Evolutionary conservation across 768 basidiomycete species (phyloP), one percentile per base, ranked within the genome.

Genomic region (Lentinula sp.): DNA sequence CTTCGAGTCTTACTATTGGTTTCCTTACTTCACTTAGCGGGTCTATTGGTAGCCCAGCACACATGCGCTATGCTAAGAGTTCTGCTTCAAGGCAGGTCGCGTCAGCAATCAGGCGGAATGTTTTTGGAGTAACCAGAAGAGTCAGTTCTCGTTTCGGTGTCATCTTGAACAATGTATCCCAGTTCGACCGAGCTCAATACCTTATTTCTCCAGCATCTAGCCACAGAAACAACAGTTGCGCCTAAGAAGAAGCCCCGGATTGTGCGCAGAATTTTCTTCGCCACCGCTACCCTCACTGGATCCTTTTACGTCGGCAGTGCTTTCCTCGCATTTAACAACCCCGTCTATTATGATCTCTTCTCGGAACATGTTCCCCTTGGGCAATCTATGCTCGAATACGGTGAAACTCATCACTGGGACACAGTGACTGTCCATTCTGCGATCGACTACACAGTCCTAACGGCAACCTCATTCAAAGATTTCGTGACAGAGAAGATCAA

Each of bases 341-440:
- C 87, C 65, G 71, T 77, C 2, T 97, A 95, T 77, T 86, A 90
- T 69, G 89, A 95, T 65, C 80, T 96, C 70, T 97, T 97, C 78
- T 80, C 85, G 60, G 84, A 87, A 66, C 78, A 83, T 46, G 85
- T 95, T 58, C 95, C 95, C 2, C 79, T 91, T 42, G 94, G 87
- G 32, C 82, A 88, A 63, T 69, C 82, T 16, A 78, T 95, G 72
- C 78, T 95, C 43, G 88, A 95, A 61, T 93, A 85, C 68, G 90
- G 89, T 9, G 93, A 97, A 68, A 78, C 81, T 32, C 77, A 85
- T 60, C 81, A 85, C 13, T 95, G 92, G 91, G 90, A 95, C 66
- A 82, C 79, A 5, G 74, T 92, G 62, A 91, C 91, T 35, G 62
- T 84, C 18, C 77, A 81, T 56, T 79, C 87, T 63, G 79, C 84